Evolutionary conservation across 1,139 yeast species (phyloP).

Genomic region (Nakaseomyces bracarensis): DNA sequence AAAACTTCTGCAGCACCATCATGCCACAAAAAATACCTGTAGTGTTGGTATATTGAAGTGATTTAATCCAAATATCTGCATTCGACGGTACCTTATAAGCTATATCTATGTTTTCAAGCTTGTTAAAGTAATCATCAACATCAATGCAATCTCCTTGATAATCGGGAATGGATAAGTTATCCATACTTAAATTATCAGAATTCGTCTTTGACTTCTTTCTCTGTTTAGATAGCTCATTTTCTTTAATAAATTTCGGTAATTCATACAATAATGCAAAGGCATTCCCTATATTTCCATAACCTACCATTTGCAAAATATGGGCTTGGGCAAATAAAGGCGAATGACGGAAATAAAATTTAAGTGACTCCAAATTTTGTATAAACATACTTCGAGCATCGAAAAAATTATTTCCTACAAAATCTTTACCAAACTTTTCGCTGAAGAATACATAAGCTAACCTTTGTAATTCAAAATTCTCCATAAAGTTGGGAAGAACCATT

Average conservation of each 20-base stretch:
- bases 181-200: conserved; percentile 6
- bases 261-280: conserved; percentile 69
- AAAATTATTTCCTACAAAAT: conserved; percentile 33
- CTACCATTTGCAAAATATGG: conserved; percentile 63
- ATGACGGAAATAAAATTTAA: conserved; percentile 68
- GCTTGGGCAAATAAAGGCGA: conserved; percentile 68
- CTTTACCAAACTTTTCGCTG: conserved; percentile 7
- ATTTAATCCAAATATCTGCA: conserved; percentile 48
- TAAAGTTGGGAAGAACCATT: conserved; percentile 37
- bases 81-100: conserved; percentile 23
- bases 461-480: conserved; percentile 43
- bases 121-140: conserved; percentile 21
- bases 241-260: conserved; percentile 61
- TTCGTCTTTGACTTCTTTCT: conserved; percentile 41
- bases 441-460: conserved; percentile 37
- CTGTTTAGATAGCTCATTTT: conserved; percentile 63
- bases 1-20: conserved; percentile 55
- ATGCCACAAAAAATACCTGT: conserved; percentile 60
- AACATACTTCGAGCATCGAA: conserved; percentile 38
- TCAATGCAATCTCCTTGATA: conserved; percentile 26
- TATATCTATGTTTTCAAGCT: conserved; percentile 7
- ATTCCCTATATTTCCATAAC: conserved; percentile 66
- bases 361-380: conserved; percentile 43
- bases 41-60: conserved; percentile 49
- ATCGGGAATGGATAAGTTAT: conserved; percentile 3